Conservation (phyloP, 1,284 basidiomycete genomes). For the Cutaneotrichosporon cavernicola region DNA sequence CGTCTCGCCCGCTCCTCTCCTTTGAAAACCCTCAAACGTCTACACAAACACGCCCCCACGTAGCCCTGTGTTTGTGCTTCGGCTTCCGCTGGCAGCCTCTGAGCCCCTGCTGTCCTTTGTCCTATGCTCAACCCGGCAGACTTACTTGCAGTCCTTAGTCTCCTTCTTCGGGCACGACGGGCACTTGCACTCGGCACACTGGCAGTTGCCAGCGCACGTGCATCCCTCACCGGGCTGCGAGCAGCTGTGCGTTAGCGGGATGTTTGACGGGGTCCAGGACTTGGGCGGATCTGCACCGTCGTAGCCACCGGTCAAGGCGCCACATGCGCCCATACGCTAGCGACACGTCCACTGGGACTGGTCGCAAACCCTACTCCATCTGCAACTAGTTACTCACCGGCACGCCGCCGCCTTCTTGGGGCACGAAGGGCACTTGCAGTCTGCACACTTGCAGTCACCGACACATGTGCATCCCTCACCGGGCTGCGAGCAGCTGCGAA, state of each 20-base stretch:
- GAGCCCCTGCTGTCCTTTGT: too few species aligned
- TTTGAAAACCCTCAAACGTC: too few species aligned
- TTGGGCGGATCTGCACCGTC: too few species aligned
- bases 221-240: neutral
- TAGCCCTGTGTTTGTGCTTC: neutral
- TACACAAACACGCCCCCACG: too few species aligned
- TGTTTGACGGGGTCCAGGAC: neutral
- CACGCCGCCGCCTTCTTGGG: neutral
- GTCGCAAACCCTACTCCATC: neutral
- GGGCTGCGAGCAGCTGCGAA: neutral
- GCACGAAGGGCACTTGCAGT: conserved; percentile 1
- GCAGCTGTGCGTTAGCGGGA: neutral
- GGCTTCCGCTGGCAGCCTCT: too few species aligned
- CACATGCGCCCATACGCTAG: too few species aligned
- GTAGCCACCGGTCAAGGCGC: too few species aligned
- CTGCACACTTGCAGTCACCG: conserved; percentile 1
- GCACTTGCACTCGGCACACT: neutral
- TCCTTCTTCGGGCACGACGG: neutral
- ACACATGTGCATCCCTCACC: neutral
- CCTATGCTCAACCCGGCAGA: neutral
- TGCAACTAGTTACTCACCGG: neutral
- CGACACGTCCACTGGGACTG: too few species aligned
- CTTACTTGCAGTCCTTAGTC: neutral
- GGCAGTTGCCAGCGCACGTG: neutral
- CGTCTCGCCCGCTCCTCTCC: too few species aligned